These are phyloP conservation scores for Trypanosoma melophagium DNA, from an alignment of 208 protist species.

Conservation along the genomic window DNA sequence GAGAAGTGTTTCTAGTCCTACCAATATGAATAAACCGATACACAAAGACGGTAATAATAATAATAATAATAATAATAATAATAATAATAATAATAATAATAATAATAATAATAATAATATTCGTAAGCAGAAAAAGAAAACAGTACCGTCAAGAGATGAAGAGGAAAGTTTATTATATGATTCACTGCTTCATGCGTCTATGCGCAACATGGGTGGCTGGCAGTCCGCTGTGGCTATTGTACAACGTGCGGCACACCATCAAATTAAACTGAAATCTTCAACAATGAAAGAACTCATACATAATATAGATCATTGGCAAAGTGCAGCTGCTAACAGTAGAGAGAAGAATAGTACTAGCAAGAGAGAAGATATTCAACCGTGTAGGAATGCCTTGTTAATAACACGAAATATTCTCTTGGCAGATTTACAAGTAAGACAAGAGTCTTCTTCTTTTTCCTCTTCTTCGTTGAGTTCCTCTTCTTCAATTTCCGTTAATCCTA, in stretches of 20 bases:
- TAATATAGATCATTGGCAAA: conserved; percentile 13
- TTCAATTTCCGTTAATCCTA: background rate
- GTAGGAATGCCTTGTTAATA: conserved; percentile 15
- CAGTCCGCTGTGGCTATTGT: conserved; percentile 12
- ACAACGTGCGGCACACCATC: conserved; percentile 8
- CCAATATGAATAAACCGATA: no score
- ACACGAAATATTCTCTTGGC: conserved; percentile 18
- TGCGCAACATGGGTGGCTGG: conserved; percentile 21
- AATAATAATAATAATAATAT: background rate
- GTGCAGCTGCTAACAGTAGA: background rate
- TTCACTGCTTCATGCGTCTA: conserved; percentile 15
- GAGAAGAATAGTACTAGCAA: background rate
- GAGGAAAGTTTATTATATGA: conserved; percentile 17
- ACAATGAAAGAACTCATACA: conserved; percentile 8
- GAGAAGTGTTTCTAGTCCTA: background rate
- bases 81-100: background rate
- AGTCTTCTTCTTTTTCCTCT: background rate
- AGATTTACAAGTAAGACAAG: conserved; percentile 8
- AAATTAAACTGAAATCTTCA: conserved; percentile 11
- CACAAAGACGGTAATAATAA: background rate
- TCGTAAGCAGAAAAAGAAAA: background rate
- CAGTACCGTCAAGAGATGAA: background rate
- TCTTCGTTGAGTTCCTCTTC: background rate
- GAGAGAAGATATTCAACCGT: background rate
- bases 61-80: background rate